Evolutionary conservation across 1,139 yeast genomes (phyloP), one percentile per base, ranked within the genome.

Genomic region (Kazachstania sp.): DNA sequence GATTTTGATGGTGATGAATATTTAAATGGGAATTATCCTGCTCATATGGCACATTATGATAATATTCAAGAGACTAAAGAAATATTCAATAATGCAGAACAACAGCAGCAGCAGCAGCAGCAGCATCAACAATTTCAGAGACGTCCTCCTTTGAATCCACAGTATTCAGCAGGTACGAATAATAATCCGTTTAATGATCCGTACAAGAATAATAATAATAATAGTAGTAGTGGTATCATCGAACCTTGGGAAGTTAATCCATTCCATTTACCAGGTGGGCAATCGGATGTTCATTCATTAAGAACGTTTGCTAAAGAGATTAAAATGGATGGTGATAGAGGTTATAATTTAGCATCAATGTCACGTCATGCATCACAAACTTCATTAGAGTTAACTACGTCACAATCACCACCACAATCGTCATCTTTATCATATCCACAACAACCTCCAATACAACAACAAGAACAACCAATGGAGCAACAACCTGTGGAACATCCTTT

Each of bases 1-100:
- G 90, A 83, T 58, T 83, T 83, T 59, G 83, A 81, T 57, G 88
- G 86, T 30, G 90, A 83, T 54, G 84, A 87, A 4, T 78, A 80
- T 7, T 68, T 84, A 49, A 53, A 49, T 2, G 41, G 46, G 20
- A 26, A 43, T 19, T 38, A 41, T 23, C 41, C 28, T 15, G 16
- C 26, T 7, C 6, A 7, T 3, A 45, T 44, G 16, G 11, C 18
- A 15, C 16, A 13, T n/a, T 32, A 32, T 15, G 36, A 32, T 32
- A 32, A 32, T 32, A 16, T 9, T 13, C 15, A 15, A 8, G 36
- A 32, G 18, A 32, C 36, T 15, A 32, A 32, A 32, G 19, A 32
- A 15, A 11, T 15, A 15, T 32, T 32, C 11, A 16, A 32, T 15
- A 30, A 16, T n/a, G 43, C 30, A 26, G 43, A 37, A n/a, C 37